These are phyloP conservation scores for Chlorociboria aeruginascens DNA, from an alignment of 495 filamentous ascomycete species.

Conservation along the genomic window DNA sequence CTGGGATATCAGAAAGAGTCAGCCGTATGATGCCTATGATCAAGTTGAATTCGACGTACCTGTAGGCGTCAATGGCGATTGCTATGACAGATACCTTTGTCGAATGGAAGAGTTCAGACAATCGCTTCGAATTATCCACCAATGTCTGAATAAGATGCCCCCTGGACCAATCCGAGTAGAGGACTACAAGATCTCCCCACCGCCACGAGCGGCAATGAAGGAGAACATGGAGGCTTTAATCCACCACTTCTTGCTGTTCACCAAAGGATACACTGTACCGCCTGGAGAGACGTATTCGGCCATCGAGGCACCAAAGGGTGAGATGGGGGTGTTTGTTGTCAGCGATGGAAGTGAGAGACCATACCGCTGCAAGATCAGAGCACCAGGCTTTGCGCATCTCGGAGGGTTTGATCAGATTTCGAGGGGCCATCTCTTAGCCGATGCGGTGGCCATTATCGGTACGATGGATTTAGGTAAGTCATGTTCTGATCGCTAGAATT, in stretches of 20 bases:
- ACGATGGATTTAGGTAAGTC: constrained; percentile 71
- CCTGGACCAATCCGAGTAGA: constrained; percentile 86
- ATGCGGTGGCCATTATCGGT: constrained; percentile 94
- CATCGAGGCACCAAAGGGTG: constrained; percentile 97
- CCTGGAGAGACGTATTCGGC: constrained; percentile 96
- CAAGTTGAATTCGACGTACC: constrained; percentile 97
- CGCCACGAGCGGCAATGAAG: constrained; percentile 97
- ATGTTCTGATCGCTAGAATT: not conserved
- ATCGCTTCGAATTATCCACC: constrained; percentile 92
- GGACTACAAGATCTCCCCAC: constrained; percentile 98
- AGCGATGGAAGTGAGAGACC: constrained; percentile 91
- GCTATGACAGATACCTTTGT: constrained; percentile 97
- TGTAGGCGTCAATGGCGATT: constrained; percentile 93
- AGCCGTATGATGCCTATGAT: constrained; percentile 95
- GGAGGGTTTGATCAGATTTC: constrained; percentile 86
- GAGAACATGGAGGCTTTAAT: constrained; percentile 99
- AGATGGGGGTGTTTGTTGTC: constrained; percentile 98
- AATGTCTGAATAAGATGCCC: constrained; percentile 99
- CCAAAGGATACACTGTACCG: constrained; percentile 96
- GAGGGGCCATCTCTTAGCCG: constrained; percentile 85
- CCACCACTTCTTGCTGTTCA: constrained; percentile 97
- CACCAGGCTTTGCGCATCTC: constrained; percentile 94
- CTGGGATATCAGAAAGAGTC: constrained; percentile 91
- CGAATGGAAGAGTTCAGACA: constrained; percentile 99
- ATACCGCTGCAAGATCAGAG: constrained; percentile 95